A percentile compares a stretch with the other conserved stretches of the same genome.
These are phyloP conservation scores for Entomortierella parvispora DNA, from an alignment of 192 early-diverging fungal species.

Conservation along the genomic window DNA sequence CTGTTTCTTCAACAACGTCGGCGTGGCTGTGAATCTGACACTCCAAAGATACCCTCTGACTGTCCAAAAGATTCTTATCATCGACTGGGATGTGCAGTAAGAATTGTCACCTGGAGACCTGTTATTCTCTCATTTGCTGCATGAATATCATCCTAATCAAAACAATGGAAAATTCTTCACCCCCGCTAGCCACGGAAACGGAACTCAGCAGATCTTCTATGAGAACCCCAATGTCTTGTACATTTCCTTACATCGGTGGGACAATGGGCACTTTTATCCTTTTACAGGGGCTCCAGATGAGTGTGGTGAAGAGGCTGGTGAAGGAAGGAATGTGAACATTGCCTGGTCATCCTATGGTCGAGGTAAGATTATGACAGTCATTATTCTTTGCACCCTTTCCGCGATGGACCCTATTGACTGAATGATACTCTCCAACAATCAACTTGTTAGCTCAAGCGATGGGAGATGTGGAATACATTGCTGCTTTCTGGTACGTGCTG, in stretches of 20 bases:
- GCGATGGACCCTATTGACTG: no score
- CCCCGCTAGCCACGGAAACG: conserved; percentile 76
- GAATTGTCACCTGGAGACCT: background rate
- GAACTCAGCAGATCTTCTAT: conserved; percentile 79
- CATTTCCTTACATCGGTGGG: conserved; percentile 80
- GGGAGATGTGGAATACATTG: conserved; percentile 78
- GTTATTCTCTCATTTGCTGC: no score
- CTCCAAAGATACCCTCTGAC: conserved; percentile 58
- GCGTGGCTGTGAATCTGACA: conserved; percentile 69
- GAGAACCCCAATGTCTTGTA: conserved; percentile 77
- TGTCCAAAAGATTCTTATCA: conserved; percentile 71
- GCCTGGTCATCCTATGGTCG: conserved; percentile 53
- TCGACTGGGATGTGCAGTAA: conserved; percentile 80
- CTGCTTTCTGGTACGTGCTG: conserved; percentile 73
- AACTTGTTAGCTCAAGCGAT: conserved; percentile 54
- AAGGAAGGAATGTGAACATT: conserved; percentile 66
- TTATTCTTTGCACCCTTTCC: background rate
- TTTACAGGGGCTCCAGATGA: conserved; percentile 63
- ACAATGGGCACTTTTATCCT: conserved; percentile 78
- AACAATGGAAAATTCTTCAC: no score
- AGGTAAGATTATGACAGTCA: conserved; percentile 45
- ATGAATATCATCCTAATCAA: no score
- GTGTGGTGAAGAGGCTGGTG: conserved; percentile 63
- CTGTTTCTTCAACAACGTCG: conserved; percentile 84
- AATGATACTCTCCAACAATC: background rate